phyloP scores from a whole-genome alignment of 441 rosid species.

The Aquilaria agallochum region DNA sequence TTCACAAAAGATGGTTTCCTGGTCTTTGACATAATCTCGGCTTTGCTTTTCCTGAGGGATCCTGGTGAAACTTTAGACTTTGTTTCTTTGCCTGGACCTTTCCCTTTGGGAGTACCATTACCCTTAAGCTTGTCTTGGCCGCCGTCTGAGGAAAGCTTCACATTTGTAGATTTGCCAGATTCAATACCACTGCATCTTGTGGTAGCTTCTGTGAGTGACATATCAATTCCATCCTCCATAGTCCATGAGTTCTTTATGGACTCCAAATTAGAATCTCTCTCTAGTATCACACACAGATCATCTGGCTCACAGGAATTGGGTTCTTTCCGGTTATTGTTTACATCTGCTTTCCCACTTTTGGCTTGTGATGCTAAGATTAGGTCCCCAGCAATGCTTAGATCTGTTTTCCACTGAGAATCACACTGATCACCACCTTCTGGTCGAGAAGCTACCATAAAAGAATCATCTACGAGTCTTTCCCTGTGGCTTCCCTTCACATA shows the following conservation, averaged over 20 bases:
- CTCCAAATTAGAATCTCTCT: slow-evolving; percentile 38
- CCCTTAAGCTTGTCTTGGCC: slow-evolving; percentile 30
- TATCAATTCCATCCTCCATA: slow-evolving; percentile 47
- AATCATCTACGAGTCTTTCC: slow-evolving; percentile 55
- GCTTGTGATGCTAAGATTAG: slow-evolving; percentile 30
- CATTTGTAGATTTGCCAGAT: slow-evolving; percentile 19
- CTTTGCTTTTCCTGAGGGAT: slow-evolving; percentile 27
- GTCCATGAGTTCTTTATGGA: slow-evolving; percentile 43
- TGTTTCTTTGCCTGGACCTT: slow-evolving; percentile 31
- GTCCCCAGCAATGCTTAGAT: slow-evolving; percentile 62
- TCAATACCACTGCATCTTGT: slow-evolving; percentile 31
- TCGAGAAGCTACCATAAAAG: slow-evolving; percentile 66
- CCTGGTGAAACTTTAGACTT: slow-evolving; percentile 32
- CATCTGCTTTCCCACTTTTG: slow-evolving; percentile 27
- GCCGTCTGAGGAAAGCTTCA: slow-evolving; percentile 27
- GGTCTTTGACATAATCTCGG: slow-evolving; percentile 29
- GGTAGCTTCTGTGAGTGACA: slow-evolving; percentile 50
- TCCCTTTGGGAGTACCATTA: slow-evolving; percentile 28
- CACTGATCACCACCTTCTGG: slow-evolving; percentile 29
- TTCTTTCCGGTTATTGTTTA: slow-evolving; percentile 29
- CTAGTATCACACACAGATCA: slow-evolving; percentile 68
- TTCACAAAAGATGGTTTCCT: slow-evolving; percentile 44
- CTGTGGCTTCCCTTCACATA: slow-evolving; percentile 29
- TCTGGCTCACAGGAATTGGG: slow-evolving; percentile 39
- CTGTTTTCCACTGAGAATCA: slow-evolving; percentile 61